These are phyloP conservation scores for Wallacemonas sp. DNA, from an alignment of 208 protist genomes.

Conservation along the genomic window DNA sequence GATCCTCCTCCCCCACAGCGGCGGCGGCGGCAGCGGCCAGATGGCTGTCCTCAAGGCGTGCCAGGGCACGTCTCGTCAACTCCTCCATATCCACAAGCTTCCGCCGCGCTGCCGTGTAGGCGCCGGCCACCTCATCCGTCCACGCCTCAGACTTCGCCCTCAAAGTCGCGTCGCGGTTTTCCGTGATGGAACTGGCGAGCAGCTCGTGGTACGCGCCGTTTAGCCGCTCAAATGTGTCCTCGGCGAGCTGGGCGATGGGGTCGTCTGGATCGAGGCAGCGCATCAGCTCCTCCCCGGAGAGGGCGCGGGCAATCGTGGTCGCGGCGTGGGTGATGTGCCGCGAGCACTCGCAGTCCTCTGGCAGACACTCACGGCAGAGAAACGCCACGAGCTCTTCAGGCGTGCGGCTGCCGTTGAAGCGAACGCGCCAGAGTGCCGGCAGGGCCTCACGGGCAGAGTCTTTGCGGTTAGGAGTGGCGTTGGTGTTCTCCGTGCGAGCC, in stretches of 20 bases:
- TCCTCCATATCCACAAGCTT: conserved; percentile 15
- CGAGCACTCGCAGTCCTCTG: conserved; percentile 1
- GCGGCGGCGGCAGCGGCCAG: background rate
- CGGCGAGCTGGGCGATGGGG: background rate
- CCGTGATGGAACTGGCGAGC: background rate
- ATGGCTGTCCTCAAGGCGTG: background rate
- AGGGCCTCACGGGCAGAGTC: background rate
- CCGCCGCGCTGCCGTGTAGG: conserved; percentile 2
- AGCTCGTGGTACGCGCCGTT: conserved; percentile 2
- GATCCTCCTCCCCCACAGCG: background rate
- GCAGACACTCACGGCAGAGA: conserved; percentile 30
- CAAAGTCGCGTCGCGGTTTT: background rate
- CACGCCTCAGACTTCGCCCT: background rate
- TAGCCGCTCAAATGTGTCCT: background rate
- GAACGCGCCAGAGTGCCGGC: conserved; percentile 15
- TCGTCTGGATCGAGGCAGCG: background rate
- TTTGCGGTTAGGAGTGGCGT: background rate
- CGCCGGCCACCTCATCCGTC: background rate
- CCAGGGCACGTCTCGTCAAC: background rate
- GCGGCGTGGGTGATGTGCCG: conserved; percentile 13
- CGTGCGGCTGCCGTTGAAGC: conserved; percentile 19
- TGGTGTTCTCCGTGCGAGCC: background rate
- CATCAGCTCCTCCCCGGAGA: conserved; percentile 17
- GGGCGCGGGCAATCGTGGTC: background rate
- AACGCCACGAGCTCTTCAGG: conserved; percentile 18